These are phyloP conservation scores for Botrytis fragariae DNA, from an alignment of 2,329 filamentous ascomycete genomes.

Conservation along the genomic window DNA sequence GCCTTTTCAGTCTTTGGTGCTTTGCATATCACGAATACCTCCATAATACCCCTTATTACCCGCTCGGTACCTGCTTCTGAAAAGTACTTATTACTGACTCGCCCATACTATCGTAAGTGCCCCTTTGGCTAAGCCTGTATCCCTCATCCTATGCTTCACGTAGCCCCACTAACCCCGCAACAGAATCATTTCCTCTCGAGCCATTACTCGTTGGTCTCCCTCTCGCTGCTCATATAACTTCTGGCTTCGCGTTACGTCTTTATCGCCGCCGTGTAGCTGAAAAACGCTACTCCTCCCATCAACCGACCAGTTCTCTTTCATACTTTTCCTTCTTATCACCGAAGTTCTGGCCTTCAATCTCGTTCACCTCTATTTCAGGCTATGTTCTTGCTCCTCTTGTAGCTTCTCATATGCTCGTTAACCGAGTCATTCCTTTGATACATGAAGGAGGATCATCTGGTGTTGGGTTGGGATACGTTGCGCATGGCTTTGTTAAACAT, in stretches of 20 bases:
- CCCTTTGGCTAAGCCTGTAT: slow-evolving; percentile 53
- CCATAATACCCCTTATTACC: slow-evolving; percentile 73
- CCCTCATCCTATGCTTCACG: slow-evolving; percentile 59
- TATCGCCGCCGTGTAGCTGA: slow-evolving; percentile 71
- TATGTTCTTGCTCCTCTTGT: slow-evolving; percentile 67
- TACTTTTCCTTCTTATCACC: slow-evolving; percentile 60
- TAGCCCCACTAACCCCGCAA: slow-evolving; percentile 8
- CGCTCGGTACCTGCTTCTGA: slow-evolving; percentile 73
- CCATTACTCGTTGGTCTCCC: slow-evolving; percentile 74
- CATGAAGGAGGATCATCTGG: slow-evolving; percentile 85
- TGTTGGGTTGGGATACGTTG: slow-evolving; percentile 77
- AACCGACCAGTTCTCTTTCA: slow-evolving; percentile 70
- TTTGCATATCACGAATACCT: slow-evolving; percentile 78
- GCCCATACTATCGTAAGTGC: slow-evolving; percentile 84
- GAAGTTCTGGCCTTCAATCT: slow-evolving; percentile 71
- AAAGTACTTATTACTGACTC: slow-evolving; percentile 82
- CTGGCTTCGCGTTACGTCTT: slow-evolving; percentile 74
- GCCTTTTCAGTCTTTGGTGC: slow-evolving; percentile 73
- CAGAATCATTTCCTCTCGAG: slow-evolving; percentile 65
- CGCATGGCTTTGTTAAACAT: slow-evolving; percentile 78
- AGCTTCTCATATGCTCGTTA: slow-evolving; percentile 69
- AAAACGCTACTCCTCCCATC: slow-evolving; percentile 67
- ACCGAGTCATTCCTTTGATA: slow-evolving; percentile 70
- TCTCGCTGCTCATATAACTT: slow-evolving; percentile 71
- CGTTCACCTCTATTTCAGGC: slow-evolving; percentile 68